Conservation (phyloP, 768 basidiomycete species). For the Pulveroboletus ravenelii region DNA sequence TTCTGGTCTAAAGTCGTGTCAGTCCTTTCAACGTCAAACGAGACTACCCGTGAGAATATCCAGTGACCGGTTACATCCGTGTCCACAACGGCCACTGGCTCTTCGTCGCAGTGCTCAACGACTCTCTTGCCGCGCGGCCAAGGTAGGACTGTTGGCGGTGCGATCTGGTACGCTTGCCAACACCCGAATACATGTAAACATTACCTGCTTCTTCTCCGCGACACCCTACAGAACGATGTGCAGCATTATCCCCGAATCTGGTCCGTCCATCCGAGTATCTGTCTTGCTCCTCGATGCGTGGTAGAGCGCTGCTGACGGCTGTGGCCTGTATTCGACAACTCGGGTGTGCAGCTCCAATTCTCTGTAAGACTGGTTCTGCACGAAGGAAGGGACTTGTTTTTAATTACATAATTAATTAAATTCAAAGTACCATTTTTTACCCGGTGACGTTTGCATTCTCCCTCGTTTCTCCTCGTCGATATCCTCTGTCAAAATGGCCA, state of each 20-base stretch:
- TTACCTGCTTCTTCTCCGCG: background rate
- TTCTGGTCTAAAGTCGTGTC: slow-evolving; percentile 15
- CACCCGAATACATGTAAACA: background rate
- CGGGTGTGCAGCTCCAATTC: background rate
- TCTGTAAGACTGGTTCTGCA: background rate
- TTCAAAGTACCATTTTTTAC: slow-evolving; percentile 10
- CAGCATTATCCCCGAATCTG: background rate
- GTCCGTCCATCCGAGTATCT: background rate
- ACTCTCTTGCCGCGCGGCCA: background rate
- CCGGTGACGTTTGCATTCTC: slow-evolving; percentile 5
- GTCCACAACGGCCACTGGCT: background rate
- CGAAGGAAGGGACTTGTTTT: slow-evolving; percentile 2
- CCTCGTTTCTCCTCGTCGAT: slow-evolving; percentile 1
- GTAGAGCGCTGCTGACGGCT: too few relatives aligned
- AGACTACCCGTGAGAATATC: slow-evolving; percentile 20
- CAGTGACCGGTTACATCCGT: slow-evolving; percentile 11
- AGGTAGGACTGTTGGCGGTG: background rate
- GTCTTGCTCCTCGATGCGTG: background rate
- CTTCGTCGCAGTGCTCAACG: background rate
- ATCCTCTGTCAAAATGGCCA: slow-evolving; percentile 17
- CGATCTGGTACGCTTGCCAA: background rate
- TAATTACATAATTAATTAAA: slow-evolving; percentile 21
- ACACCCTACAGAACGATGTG: background rate
- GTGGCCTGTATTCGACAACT: background rate
- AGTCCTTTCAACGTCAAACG: slow-evolving; percentile 22